Evolutionary conservation across 2,329 filamentous ascomycete genomes (phyloP).

Genomic region (Claviceps spartinae): DNA sequence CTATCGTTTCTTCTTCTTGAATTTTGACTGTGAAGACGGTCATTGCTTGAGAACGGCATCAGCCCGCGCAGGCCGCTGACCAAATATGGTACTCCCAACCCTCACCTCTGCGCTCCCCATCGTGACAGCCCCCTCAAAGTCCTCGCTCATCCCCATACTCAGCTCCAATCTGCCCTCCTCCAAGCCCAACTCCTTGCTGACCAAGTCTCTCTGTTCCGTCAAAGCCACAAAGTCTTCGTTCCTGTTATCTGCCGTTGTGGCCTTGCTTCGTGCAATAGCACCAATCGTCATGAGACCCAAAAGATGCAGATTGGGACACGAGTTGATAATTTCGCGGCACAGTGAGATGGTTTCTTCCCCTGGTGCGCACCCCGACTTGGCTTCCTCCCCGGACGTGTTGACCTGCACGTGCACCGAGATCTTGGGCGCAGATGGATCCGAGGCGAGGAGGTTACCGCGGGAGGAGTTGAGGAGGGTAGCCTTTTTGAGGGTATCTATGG

Average conservation of each 20-base stretch:
- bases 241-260: slow-evolving; percentile 58
- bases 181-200: slow-evolving; percentile 38
- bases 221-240: slow-evolving; percentile 80
- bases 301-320: slow-evolving; percentile 61
- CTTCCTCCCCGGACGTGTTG: slow-evolving; percentile 81
- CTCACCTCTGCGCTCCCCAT: slow-evolving; percentile 82
- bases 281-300: slow-evolving; percentile 95
- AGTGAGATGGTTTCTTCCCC: slow-evolving; percentile 46
- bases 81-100: slow-evolving; percentile 90
- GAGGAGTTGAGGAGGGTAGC: slow-evolving; percentile 68
- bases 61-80: slow-evolving; percentile 61
- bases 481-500: slow-evolving; percentile 80
- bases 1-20: no score
- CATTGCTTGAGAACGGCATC: slow-evolving; percentile 56
- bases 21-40: not conserved
- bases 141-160: slow-evolving; percentile 98
- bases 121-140: slow-evolving; percentile 78
- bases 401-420: slow-evolving; percentile 81
- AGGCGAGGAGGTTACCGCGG: slow-evolving; percentile 43
- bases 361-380: slow-evolving; percentile 72
- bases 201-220: slow-evolving; percentile 54
- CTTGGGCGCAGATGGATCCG: slow-evolving; percentile 25
- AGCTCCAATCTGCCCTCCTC: slow-evolving; percentile 55
- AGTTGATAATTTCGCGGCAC: slow-evolving; percentile 54
- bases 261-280: slow-evolving; percentile 73